These are phyloP conservation scores for Alternaria solani DNA, from an alignment of 2,329 filamentous ascomycete genomes.

Conservation along the genomic window DNA sequence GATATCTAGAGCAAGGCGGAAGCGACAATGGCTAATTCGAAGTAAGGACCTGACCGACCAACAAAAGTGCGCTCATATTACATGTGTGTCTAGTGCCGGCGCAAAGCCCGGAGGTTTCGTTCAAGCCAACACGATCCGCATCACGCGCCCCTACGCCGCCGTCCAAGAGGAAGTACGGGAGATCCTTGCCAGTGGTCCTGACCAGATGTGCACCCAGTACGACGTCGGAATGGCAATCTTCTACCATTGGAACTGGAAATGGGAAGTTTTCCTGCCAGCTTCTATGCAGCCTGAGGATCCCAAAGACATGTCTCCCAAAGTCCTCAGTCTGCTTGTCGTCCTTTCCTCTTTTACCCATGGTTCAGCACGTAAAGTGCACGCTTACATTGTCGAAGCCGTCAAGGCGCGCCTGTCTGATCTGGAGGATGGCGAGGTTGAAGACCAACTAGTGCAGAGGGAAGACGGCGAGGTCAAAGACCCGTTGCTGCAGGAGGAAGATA, in stretches of 20 bases:
- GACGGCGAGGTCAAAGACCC: background rate
- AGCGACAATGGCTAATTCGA: background rate
- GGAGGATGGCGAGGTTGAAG: background rate
- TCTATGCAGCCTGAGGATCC: background rate
- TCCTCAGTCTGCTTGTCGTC: background rate
- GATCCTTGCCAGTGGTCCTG: background rate
- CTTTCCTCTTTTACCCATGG: constrained; percentile 1
- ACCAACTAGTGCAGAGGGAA: background rate
- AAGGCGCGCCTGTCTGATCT: background rate
- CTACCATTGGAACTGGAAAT: background rate
- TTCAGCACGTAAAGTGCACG: background rate
- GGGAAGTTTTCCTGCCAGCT: background rate
- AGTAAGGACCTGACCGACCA: background rate
- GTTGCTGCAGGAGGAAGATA: background rate
- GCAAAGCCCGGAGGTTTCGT: background rate
- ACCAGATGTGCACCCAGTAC: background rate
- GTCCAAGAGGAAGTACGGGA: background rate
- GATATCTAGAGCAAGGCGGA: background rate
- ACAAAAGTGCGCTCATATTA: background rate
- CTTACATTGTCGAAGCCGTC: background rate
- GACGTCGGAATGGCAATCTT: background rate
- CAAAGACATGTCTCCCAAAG: background rate
- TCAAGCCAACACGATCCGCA: background rate
- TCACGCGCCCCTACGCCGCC: background rate
- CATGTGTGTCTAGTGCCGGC: background rate